Base-by-base conservation (phyloP, 176 grass and related monocot species). In the Oropetium thomaeum region DNA sequence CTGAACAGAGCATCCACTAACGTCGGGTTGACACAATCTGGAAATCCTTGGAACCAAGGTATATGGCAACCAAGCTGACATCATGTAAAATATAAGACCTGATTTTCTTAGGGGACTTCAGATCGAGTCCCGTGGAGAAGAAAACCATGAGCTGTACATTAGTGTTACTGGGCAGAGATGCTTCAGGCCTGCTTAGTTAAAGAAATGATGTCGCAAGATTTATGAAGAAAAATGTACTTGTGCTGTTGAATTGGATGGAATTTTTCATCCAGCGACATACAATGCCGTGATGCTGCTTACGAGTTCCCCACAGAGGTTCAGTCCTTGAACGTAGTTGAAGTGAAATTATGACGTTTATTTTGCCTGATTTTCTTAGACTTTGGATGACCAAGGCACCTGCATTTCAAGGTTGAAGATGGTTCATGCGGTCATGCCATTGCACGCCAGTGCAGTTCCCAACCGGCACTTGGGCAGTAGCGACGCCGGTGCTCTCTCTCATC, bases 51-150 rank as follows among this genome's bases (percentile, higher is more conserved):
- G 52, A 26, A 11, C n/a, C 10, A 4, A 55, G 10, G 0, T 52
- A 52, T 22, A 26, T 55, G 8, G 22, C 10, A 1, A 63, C 4
- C 3, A 34, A 12, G 8, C 59, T 75, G 27, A 28, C 54, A 28
- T 63, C 27, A 29, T 57, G 79, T 19, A 71, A 58, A 64, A 17
- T 58, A 17, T 58, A 38, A 33, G 37, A 76, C 16, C 16, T 70
- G 27, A 12, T 20, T 55, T 48, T 45, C 0, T 19, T 38, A 15
- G 8, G 19, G 13, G 34, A n/a, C 40, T 38, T 13, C 22, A 19
- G 32, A 65, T 73, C 45, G 69, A 38, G 39, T 20, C 67, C 49
- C 22, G 13, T 33, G 45, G 12, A 28, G n/a, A 68, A 74, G 32
- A 42, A 28, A 60, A 17, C 1, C 29, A 71, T 13, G 71, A 31